Evolutionary conservation across 2,329 filamentous ascomycete genomes (phyloP), one percentile per base, ranked within the genome.

Genomic region (Fusarium beomiforme): DNA sequence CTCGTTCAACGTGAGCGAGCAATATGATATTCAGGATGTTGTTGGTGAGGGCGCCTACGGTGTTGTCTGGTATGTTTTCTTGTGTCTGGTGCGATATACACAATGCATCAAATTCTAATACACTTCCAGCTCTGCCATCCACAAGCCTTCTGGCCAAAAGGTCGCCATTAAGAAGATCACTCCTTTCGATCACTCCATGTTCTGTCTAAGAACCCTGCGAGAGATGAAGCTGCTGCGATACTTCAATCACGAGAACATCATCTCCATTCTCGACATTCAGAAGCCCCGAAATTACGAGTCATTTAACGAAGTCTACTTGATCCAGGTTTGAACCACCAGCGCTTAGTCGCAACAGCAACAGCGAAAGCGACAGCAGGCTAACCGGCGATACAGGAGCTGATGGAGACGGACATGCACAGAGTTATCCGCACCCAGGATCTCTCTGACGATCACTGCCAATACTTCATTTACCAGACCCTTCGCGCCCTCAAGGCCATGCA

Each of bases 131-230:
- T 99, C 96, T 67, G 96, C 96, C 63, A 91, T 98, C 75, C 96
- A 99, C 87, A 98, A 98, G 85, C 96, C 96, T 24, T 98, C 96
- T 0, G 92, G 94, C 70, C 96, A 99, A 84, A 98, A 98, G 85
- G 96, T 99, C 67, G 96, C 96, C 68, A 99, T 99, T 87, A 99
- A 99, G 88, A 99, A 99, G 89, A 99, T 99, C 78, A 98, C 95
- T 1, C 96, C 96, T 9, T 99, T 99, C 83, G 96, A 99, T 79
- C 96, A 98, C 82, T 97, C 94, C 81, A 98, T 98, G 95, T 98
- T 98, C 87, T 98, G 95, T 82, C 85, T 99, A 78, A 89, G 96
- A 81, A 99, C 96, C 2, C 87, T 99, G 74, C 94, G 96, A 82
- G 96, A 99, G 85, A 99, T 99, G 96, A 99, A 99, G 89, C 88